Evolutionary conservation across 331 rosid species (phyloP), one percentile per base, ranked within the genome.

Genomic region (Arachis monticola): DNA sequence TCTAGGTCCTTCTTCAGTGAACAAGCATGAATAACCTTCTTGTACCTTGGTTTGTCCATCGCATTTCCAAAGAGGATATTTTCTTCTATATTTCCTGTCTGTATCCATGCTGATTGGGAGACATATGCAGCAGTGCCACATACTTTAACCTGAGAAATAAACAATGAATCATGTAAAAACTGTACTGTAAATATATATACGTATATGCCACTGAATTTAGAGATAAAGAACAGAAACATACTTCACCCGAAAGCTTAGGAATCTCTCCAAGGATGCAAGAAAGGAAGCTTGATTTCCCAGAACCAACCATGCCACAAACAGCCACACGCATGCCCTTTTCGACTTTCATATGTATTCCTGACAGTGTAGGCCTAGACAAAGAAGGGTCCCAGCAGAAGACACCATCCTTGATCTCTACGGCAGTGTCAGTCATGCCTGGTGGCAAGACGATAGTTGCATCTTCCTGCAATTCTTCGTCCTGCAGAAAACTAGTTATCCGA

Each of bases 101-200:
- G 98, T 78, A 94, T 91, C 98, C 98, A 94, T 12, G 98, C 97
- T 22, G 97, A 90, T 82, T 94, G 98, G 52, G 98, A 78, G 12
- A 94, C 98, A 77, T 94, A 94, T 51, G 98, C 98, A 71, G 88
- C 81, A 79, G 90, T 85, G 46, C 97, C 98, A 67, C 96, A 92
- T 72, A 90, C 79, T 78, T 66, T 80, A 58, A 92, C 97, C 96
- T 92, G 88, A 78, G 71, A 78, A 79, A 66, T 69, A 53, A 56
- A 10, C 63, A 42, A 76, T 58, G 60, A 67, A 61, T 68, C 72
- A 53, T 35, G 64, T 58, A 79, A 50, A 58, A 71, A 56, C 50
- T 66, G 38, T 46, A 35, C 40, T 17, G 73, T 17, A 64, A 57
- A 72, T 57, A 38, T 55, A 17, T 42, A 62, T 32, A 60, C 72